phyloP scores from a whole-genome alignment of 2,329 filamentous ascomycete species.

The Diaporthe aspalathi region DNA sequence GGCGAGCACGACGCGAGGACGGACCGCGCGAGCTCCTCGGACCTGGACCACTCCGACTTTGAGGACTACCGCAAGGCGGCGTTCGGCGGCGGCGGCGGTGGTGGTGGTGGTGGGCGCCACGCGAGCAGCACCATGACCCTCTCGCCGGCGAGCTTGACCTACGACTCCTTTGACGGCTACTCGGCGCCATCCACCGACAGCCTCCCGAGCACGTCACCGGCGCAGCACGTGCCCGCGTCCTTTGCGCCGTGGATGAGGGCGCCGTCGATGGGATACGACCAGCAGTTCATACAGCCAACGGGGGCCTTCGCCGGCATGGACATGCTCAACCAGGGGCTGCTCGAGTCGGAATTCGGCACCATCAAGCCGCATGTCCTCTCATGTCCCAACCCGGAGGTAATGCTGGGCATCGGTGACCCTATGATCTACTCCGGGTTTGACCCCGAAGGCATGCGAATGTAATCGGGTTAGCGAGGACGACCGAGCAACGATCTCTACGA shows the following conservation, averaged over 20 bases:
- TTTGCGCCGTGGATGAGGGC: slow-evolving; percentile 36
- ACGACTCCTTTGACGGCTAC: slow-evolving; percentile 55
- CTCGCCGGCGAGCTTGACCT: slow-evolving; percentile 65
- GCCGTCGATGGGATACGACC: slow-evolving; percentile 49
- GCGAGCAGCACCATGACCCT: slow-evolving; percentile 57
- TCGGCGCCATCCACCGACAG: slow-evolving; percentile 43
- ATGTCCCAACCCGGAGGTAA: slow-evolving; percentile 64
- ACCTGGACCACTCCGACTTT: slow-evolving; percentile 66
- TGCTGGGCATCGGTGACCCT: slow-evolving; percentile 68
- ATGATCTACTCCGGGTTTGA: slow-evolving; percentile 69
- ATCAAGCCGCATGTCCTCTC: slow-evolving; percentile 68
- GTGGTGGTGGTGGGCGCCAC: slow-evolving; percentile 49
- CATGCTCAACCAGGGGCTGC: slow-evolving; percentile 61
- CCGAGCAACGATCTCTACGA: not conserved
- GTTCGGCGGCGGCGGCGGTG: too few species aligned
- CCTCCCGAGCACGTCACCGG: slow-evolving; percentile 49
- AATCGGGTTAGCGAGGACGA: slow-evolving; percentile 30
- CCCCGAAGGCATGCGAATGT: slow-evolving; percentile 56
- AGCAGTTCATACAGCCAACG: slow-evolving; percentile 57
- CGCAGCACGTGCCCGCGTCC: slow-evolving; percentile 40
- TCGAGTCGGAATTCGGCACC: slow-evolving; percentile 64
- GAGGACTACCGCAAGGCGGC: slow-evolving; percentile 66
- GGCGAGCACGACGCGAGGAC: slow-evolving; percentile 53
- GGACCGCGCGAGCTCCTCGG: slow-evolving; percentile 66
- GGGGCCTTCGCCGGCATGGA: slow-evolving; percentile 56